Evolutionary conservation across 768 basidiomycete species (phyloP), one percentile per base, ranked within the genome.

Genomic region (Leucosporidium creatinivorum): DNA sequence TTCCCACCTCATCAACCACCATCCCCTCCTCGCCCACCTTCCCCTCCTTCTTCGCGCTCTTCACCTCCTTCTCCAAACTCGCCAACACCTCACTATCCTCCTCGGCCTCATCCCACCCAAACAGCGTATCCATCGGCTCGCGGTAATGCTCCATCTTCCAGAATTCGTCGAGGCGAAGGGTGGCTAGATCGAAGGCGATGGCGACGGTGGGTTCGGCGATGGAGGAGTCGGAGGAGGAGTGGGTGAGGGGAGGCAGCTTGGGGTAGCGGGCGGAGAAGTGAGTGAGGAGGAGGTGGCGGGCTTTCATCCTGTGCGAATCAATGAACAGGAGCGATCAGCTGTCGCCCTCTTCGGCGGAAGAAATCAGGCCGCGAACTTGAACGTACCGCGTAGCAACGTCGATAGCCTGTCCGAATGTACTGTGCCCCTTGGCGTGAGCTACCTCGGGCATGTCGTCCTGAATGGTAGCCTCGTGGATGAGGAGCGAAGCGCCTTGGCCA

Each of bases 251-350:
- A 4, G 91, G 91, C 76, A 93, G 81, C 73, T 89, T 91, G 23
- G 93, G 91, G 78, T 94, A 93, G 33, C 93, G 86, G 50, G 89
- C 89, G 15, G 93, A 96, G 79, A 97, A 97, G 77, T 97, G 93
- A 0, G 92, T 98, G 26, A 98, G 83, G n/a, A 97, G 84, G 51
- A 91, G 82, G 69, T 91, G 86, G 62, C 85, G 80, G 1, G 92
- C 92, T 15, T 84, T 81, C 93, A 94, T 94, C 68, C 91, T 93
- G 65, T 49, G 52, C 5, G 61, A 23, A 65, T 31, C 21, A 6
- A 10, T 28, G 62, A 31, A 66, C 57, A 50, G 67, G 15, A 28
- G 12, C 17, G 25, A 52, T 28, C 9, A 3, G 26, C 26, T 19
- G 10, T 48, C 1, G 17, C 13, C 57, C n/a, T 19, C 49, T 66